Evolutionary conservation across 805 yeast genomes (phyloP).

Genomic region (Candida xyloterini): DNA sequence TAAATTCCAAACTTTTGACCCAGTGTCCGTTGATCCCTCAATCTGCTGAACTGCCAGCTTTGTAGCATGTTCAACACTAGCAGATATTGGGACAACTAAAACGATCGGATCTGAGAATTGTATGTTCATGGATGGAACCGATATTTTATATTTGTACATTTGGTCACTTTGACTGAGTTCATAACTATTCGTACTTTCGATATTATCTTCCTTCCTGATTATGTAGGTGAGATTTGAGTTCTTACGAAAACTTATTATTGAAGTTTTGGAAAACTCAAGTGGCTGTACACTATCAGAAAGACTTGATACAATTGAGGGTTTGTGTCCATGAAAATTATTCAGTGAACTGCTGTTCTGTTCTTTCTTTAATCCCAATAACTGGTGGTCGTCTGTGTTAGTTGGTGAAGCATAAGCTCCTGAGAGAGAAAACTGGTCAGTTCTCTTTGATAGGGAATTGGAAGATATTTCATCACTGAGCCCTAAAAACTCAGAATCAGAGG

Average conservation of each 20-base stretch:
- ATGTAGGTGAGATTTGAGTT: too few species aligned
- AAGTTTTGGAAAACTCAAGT: too few species aligned
- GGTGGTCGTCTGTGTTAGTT: too few species aligned
- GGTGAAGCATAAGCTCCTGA: too few species aligned
- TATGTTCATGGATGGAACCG: neutral
- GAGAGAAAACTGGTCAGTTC: neutral
- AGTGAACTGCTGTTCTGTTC: too few species aligned
- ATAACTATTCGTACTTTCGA: neutral
- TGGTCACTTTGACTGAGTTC: neutral
- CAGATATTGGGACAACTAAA: neutral
- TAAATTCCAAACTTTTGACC: constrained; percentile 72
- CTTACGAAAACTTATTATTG: too few species aligned
- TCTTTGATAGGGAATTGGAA: neutral
- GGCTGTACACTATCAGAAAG: too few species aligned
- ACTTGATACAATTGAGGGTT: too few species aligned
- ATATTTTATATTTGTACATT: neutral
- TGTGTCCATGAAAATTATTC: too few species aligned
- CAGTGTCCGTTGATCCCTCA: constrained; percentile 27
- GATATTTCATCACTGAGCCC: constrained; percentile 14
- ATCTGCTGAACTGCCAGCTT: constrained; percentile 30
- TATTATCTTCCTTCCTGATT: too few species aligned
- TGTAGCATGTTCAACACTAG: neutral
- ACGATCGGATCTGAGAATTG: neutral
- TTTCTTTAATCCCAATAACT: too few species aligned
- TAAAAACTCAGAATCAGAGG: constrained; percentile 24